A percentile compares a stretch with the other conserved stretches of the same genome.
Conservation (phyloP, 768 basidiomycete genomes). For the Gelatoporia subvermispora region DNA sequence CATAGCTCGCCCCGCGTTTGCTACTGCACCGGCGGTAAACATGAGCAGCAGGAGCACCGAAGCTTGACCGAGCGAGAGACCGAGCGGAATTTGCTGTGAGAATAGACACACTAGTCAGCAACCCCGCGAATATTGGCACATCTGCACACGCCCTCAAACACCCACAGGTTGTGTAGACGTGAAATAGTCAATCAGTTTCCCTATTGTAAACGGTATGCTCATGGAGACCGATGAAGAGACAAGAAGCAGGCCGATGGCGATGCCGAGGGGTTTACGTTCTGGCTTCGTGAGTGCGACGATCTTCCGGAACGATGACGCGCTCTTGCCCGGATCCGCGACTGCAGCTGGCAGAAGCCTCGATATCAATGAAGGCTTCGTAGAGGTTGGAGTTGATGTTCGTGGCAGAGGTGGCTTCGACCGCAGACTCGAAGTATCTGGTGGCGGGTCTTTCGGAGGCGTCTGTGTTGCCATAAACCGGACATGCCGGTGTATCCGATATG, state of each 20-base stretch:
- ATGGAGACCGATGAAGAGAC: constrained; percentile 90
- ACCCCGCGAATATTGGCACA: not conserved
- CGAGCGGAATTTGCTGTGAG: constrained; percentile 69
- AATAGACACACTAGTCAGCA: not conserved
- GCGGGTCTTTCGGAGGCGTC: not conserved
- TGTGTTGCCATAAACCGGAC: not conserved
- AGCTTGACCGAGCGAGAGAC: constrained; percentile 75
- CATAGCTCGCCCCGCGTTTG: constrained; percentile 79
- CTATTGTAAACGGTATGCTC: constrained; percentile 90
- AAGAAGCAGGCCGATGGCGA: constrained; percentile 75
- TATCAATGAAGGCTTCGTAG: constrained; percentile 1
- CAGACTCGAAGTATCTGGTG: not conserved
- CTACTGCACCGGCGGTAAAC: constrained; percentile 83
- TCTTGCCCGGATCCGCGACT: constrained; percentile 18
- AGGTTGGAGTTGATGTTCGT: not conserved
- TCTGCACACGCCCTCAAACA: constrained; percentile 10
- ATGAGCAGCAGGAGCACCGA: constrained; percentile 66
- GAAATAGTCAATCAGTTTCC: constrained; percentile 93
- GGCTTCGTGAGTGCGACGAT: constrained; percentile 76
- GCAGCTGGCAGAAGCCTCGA: constrained; percentile 2
- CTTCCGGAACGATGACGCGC: constrained; percentile 64
- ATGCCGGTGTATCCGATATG: not conserved
- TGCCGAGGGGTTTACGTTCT: constrained; percentile 69
- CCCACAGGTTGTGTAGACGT: constrained; percentile 65
- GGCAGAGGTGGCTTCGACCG: not conserved